Evolutionary conservation across 2,329 filamentous ascomycete genomes (phyloP), one percentile per base, ranked within the genome.

Genomic region (Cytospora leucostoma): DNA sequence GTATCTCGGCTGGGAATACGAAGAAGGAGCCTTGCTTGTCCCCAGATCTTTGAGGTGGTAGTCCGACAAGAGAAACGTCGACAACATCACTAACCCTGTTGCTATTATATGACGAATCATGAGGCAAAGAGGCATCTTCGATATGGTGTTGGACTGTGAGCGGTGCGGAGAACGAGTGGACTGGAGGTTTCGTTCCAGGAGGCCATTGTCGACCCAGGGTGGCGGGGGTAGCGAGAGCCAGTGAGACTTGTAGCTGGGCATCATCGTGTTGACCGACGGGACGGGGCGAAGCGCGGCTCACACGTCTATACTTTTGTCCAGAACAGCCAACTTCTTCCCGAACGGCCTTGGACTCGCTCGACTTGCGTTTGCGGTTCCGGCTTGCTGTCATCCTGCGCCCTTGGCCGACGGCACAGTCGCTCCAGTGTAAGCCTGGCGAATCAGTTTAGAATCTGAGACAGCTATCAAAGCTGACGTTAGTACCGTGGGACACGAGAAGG

Each of bases 1-100:
- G 72, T 50, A 76, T 68, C 69, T 77, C 75, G 12, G 69, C 56
- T 2, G 75, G 74, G 52, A 76, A 71, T 10, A 58, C 33, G 50
- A 75, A 67, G 54, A 74, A 76, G 27, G 68, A 69, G 40, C 65
- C 44, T 1, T 33, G 47, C n/a, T 10, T 38, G 27, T 38, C 27
- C 8, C 40, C 11, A 7, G 12, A 19, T 0, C 8, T 10, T 1
- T 6, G 11, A 17, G 33, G 12, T 11, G 21, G 5, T 4, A 15
- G 7, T 3, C 17, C 27, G 15, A 15, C 1, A n/a, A 11, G 13
- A 37, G 13, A 10, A n/a, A 5, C 13, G 32, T 21, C 38, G 21
- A 11, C 38, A 35, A 11, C 7, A 47, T 47, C 35, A 37, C 3
- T 53, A 40, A 15, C 38, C 44, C 19, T 19, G 12, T n/a, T 44